These are phyloP conservation scores for Boletus vinaceobasis DNA, from an alignment of 768 basidiomycete genomes.

Conservation along the genomic window DNA sequence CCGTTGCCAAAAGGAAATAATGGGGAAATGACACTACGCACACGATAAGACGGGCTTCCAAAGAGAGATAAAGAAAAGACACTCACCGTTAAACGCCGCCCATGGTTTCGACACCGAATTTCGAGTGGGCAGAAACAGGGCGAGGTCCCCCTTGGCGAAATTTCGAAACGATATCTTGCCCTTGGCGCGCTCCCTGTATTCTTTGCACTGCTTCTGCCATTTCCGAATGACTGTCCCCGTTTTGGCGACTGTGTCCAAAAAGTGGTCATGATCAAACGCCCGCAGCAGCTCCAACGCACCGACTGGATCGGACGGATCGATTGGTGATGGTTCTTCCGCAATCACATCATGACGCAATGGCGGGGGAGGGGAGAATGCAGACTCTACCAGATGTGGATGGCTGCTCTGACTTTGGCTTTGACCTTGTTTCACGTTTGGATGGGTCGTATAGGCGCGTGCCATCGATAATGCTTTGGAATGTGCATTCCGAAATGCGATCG, in stretches of 20 bases:
- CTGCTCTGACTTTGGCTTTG: conserved; percentile 23
- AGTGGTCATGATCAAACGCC: conserved; percentile 79
- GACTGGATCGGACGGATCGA: conserved; percentile 74
- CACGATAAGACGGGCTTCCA: background rate
- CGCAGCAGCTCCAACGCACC: conserved; percentile 67
- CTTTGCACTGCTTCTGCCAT: conserved; percentile 97
- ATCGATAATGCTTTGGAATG: conserved; percentile 69
- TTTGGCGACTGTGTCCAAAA: conserved; percentile 78
- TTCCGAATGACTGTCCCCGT: conserved; percentile 86
- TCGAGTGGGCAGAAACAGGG: conserved; percentile 91
- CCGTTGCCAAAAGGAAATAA: conserved; percentile 90
- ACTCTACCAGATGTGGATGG: conserved; percentile 43
- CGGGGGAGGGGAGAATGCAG: conserved; percentile 43
- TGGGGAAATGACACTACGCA: conserved; percentile 88
- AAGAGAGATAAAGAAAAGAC: background rate
- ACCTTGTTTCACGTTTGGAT: conserved; percentile 51
- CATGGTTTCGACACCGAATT: conserved; percentile 93
- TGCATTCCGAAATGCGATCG: conserved; percentile 71
- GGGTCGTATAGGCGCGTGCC: conserved; percentile 53
- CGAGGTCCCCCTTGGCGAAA: conserved; percentile 92
- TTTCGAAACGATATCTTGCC: conserved; percentile 96
- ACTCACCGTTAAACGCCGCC: conserved; percentile 96
- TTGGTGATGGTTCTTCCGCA: conserved; percentile 62
- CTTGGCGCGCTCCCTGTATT: conserved; percentile 92
- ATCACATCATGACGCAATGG: conserved; percentile 50